Evolutionary conservation across 495 filamentous ascomycete species (phyloP).

Genomic region (Xylaria venustula): DNA sequence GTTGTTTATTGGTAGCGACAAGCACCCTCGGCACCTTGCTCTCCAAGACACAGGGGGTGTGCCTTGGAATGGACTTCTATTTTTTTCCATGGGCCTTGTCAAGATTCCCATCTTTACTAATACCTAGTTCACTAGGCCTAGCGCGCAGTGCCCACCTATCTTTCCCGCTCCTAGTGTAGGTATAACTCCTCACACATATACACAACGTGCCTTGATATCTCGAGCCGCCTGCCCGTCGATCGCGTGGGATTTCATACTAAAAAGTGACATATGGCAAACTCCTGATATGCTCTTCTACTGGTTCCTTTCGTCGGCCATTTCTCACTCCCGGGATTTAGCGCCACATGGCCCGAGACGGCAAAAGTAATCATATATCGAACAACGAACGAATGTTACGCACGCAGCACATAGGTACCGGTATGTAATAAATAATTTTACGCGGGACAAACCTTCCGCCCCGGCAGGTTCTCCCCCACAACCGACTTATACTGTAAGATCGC

Average conservation of each 20-base stretch:
- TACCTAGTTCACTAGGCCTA: too few species aligned
- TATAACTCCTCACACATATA: not conserved
- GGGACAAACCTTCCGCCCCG: constrained; percentile 6
- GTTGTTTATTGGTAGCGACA: too few species aligned
- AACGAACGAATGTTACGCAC: too few species aligned
- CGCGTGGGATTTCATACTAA: too few species aligned
- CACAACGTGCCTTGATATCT: not conserved
- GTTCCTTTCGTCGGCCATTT: not conserved
- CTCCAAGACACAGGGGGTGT: not conserved
- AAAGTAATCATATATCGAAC: too few species aligned
- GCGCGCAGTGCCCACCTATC: not conserved
- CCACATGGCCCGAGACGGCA: not conserved
- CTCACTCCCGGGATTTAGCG: not conserved
- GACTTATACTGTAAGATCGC: not conserved
- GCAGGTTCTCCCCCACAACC: constrained; percentile 2
- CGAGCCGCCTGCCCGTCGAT: not conserved
- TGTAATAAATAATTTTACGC: not conserved
- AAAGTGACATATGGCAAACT: too few species aligned
- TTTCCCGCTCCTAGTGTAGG: not conserved
- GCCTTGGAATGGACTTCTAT: constrained; percentile 11
- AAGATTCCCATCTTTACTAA: constrained; percentile 8
- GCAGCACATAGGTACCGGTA: too few species aligned
- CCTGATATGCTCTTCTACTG: too few species aligned
- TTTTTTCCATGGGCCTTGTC: constrained; percentile 3
- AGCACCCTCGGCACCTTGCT: too few species aligned